Conservation (phyloP, 139 green algal species). For the Volvox reticuliferus region DNA sequence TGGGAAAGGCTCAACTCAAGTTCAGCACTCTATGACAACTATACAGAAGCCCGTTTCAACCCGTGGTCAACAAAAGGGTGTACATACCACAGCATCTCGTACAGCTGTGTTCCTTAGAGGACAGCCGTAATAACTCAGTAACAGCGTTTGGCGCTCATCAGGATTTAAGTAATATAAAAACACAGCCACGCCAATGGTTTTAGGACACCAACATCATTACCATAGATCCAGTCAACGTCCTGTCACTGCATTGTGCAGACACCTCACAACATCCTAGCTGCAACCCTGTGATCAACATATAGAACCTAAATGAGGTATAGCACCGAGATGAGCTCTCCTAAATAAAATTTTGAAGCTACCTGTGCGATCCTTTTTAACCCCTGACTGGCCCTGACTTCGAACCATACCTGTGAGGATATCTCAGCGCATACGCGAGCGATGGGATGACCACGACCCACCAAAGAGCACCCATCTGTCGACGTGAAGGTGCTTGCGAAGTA, state of each 20-base stretch:
- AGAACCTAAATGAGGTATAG: too few relatives aligned
- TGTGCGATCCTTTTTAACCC: too few relatives aligned
- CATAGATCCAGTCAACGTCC: constrained; percentile 84
- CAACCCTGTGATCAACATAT: constrained; percentile 47
- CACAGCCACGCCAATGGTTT: constrained; percentile 61
- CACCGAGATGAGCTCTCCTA: too few relatives aligned
- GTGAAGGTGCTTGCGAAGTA: constrained; percentile 61
- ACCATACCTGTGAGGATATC: constrained; percentile 44
- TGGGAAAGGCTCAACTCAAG: not conserved
- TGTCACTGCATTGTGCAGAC: constrained; percentile 78
- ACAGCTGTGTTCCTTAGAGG: constrained; percentile 53
- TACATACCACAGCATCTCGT: constrained; percentile 57
- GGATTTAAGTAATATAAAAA: constrained; percentile 55
- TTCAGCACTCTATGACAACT: not conserved
- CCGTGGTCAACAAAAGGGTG: not conserved
- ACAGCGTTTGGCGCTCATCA: constrained; percentile 47
- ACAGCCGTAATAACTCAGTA: constrained; percentile 64
- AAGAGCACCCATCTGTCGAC: constrained; percentile 76
- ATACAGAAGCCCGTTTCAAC: not conserved
- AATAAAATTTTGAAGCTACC: too few relatives aligned
- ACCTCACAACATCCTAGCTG: constrained; percentile 72
- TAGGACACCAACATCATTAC: constrained; percentile 56
- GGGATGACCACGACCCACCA: constrained; percentile 81
- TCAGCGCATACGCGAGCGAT: constrained; percentile 74
- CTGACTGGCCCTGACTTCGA: too few relatives aligned